Evolutionary conservation across 352 stramenopile species (phyloP), one percentile per base, ranked within the genome.

Genomic region (Phytophthora constricta): DNA sequence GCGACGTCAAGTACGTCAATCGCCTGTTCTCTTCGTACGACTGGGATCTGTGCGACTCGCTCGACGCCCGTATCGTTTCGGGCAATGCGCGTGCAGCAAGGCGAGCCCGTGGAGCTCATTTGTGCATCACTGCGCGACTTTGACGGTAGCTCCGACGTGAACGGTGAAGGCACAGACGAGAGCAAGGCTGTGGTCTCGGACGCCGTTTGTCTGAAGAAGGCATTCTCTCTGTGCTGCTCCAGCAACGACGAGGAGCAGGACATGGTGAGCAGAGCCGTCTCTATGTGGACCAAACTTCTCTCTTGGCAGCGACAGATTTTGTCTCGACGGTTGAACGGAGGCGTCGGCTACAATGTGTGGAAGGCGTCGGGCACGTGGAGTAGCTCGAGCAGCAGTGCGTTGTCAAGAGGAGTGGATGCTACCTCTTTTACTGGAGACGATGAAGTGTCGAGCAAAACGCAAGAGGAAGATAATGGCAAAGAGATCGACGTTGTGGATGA

Each of bases 1-100:
- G 86, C 27, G 71, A 84, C n/a, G 23, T 68, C 3, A 71, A 74
- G 16, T 68, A 84, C 31, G 71, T 73, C 3, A 89, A 89, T 33
- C 76, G 80, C 20, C 61, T 91, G 22, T 91, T 83, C 52, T 91
- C 82, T 31, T 89, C 78, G 19, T 91, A 80, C 37, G 82, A 91
- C 62, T 77, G 60, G 51, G 53, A 55, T 3, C 75, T 91, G 41
- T 57, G 75, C 14, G 82, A 89, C 42, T 64, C 58, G 0, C 54
- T 89, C 8, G 82, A 91, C 53, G 77, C 86, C 31, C 76, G 82
- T 26, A 67, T 91, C 45, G 62, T 89, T 89, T 26, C 71, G 82
- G 13, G 78, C 78, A 0, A 67, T 91, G 80, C 69, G 80, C 0
- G 74, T 89, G 11, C 82, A 91, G 43, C 82, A 91, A 46, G 82